Percentiles rank a stretch among this genome's conserved stretches.
Evolutionary conservation across 495 filamentous ascomycete genomes (phyloP).

Genomic region (Neurospora sp.): DNA sequence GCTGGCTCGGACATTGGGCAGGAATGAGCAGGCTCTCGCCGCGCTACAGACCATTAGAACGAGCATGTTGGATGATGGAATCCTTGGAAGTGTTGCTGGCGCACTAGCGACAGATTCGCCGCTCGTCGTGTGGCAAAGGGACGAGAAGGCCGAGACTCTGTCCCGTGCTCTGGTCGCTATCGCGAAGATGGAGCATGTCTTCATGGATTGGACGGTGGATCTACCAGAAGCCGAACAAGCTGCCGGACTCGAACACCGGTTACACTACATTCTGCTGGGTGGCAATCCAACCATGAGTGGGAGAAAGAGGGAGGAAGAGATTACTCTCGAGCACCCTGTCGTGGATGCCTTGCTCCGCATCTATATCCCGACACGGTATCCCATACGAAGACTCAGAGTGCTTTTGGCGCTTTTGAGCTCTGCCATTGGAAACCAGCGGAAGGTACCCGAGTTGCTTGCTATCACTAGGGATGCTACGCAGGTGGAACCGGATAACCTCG

Average conservation of each 20-base stretch:
- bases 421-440: conserved; percentile 23
- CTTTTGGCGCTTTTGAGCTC: conserved; percentile 27
- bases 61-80: conserved; percentile 35
- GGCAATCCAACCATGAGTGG: background rate
- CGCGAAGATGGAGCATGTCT: conserved; percentile 34
- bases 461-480: conserved; percentile 30
- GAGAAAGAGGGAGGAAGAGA: conserved; percentile 9
- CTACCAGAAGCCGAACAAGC: conserved; percentile 34
- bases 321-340: conserved; percentile 25
- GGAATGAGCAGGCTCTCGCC: conserved; percentile 32
- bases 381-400: conserved; percentile 32
- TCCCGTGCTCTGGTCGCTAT: conserved; percentile 36
- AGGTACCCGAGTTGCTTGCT: conserved; percentile 19
- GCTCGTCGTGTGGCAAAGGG: conserved; percentile 24
- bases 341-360: conserved; percentile 30
- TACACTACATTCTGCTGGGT: conserved; percentile 31
- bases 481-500: conserved; percentile 23
- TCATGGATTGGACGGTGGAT: conserved; percentile 34
- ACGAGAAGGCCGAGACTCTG: conserved; percentile 29
- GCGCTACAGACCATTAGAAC: conserved; percentile 33
- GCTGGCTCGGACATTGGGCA: conserved; percentile 24
- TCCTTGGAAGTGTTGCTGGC: conserved; percentile 28
- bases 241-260: conserved; percentile 38
- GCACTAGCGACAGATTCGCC: conserved; percentile 25
- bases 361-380: conserved; percentile 33